Conservation (phyloP, 2,329 filamentous ascomycete genomes). For the Xylaria sp. region DNA sequence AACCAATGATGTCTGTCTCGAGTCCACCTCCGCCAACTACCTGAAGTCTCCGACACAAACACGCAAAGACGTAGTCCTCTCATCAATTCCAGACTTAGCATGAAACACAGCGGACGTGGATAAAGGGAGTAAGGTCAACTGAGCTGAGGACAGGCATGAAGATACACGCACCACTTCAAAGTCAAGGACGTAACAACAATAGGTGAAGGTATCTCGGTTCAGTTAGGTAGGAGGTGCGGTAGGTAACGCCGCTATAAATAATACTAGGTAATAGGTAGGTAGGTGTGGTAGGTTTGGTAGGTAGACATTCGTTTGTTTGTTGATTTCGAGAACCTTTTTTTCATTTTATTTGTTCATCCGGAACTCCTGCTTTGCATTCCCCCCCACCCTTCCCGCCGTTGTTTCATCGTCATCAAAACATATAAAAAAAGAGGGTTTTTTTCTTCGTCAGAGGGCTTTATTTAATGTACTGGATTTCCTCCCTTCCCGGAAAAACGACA, state of each 20-base stretch:
- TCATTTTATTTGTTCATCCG: not conserved
- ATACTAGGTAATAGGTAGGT: not conserved
- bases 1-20: too few species aligned
- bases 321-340: not conserved
- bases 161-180: too few species aligned
- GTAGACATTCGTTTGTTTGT: not conserved
- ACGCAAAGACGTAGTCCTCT: too few species aligned
- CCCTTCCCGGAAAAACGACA: not conserved
- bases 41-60: too few species aligned
- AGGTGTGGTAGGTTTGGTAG: not conserved
- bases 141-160: too few species aligned
- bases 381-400: too few species aligned
- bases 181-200: too few species aligned
- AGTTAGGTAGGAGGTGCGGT: not conserved
- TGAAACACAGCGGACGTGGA: too few species aligned
- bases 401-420: not conserved
- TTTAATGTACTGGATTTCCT: not conserved
- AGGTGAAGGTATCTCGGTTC: not conserved
- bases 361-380: not conserved
- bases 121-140: not conserved
- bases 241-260: not conserved
- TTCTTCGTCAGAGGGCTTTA: too few species aligned
- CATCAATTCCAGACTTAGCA: too few species aligned
- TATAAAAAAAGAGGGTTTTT: not conserved
- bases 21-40: too few species aligned